Evolutionary conservation across 768 basidiomycete species (phyloP), one percentile per base, ranked within the genome.

Genomic region (Artomyces pyxidatus): DNA sequence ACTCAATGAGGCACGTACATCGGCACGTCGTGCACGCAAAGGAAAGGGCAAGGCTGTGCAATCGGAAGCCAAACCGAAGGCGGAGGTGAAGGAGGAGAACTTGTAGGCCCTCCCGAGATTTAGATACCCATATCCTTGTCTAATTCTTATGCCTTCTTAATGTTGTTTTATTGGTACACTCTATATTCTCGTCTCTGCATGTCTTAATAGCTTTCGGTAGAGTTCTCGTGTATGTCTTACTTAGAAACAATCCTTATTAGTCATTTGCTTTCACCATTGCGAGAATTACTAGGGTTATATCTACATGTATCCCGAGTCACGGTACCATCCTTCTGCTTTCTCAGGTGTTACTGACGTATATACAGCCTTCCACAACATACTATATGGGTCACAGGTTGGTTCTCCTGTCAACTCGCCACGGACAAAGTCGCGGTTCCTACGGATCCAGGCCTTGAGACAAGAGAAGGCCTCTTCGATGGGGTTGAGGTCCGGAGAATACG

Each of bases 381-480:
- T 4, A 48, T 35, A 37, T 22, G 22, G 26, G 11, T 40, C 22
- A 12, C 12, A 12, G 39, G 11, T 12, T n/a, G 16, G 16, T 40
- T n/a, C 39, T n/a, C 39, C 39, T 43, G 21, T 12, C 3, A 52
- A 23, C 45, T 50, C 49, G 23, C 45, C 30, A 30, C 25, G 43
- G 5, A 50, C 52, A 45, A 38, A 37, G 29, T 53, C 57, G 9
- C 52, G 45, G 38, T 60, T 45, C n/a, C 19, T 5, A n/a, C 51
- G 29, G 4, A 60, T 42, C 47, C 58, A 58, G 4, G 57, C 47
- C 52, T 63, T 63, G 28, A 63, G 50, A 11, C 52, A 46, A 0
- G 60, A 63, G 43, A 65, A 64, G 1, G 51, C 61, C 27, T 55
- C 50, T 47, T 65, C 59, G 22, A 65, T 64, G 3, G 63, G 65